These are phyloP conservation scores for Ichthyophthirius multifiliis DNA, from an alignment of 169 alveolate genomes.

Conservation along the genomic window DNA sequence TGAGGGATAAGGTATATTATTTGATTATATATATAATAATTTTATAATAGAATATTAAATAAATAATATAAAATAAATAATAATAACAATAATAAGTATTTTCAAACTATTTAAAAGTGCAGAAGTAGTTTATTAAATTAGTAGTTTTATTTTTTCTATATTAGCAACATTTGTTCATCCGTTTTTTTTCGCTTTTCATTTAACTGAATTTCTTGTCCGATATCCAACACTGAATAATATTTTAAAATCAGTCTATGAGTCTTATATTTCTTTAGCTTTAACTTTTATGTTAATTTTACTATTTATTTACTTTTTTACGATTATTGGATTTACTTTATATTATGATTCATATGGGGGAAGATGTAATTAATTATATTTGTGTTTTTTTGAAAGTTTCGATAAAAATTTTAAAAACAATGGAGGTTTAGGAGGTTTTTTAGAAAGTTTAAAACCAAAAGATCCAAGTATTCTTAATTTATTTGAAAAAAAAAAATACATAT, in stretches of 20 bases:
- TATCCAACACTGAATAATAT: slow-evolving; percentile 64
- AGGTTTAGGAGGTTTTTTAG: slow-evolving; percentile 63
- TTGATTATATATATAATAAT: background rate
- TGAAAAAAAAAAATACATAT: too few relatives aligned
- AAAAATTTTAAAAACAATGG: slow-evolving; percentile 70
- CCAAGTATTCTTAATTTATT: too few relatives aligned
- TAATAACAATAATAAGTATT: background rate
- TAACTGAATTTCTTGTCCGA: slow-evolving; percentile 60
- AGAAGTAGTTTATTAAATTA: too few relatives aligned
- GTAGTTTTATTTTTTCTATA: too few relatives aligned
- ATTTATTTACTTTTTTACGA: slow-evolving; percentile 65
- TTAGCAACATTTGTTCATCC: slow-evolving; percentile 66
- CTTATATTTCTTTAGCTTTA: slow-evolving; percentile 43
- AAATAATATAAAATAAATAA: background rate
- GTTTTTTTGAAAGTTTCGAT: slow-evolving; percentile 59
- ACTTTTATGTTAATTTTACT: slow-evolving; percentile 61
- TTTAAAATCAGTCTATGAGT: slow-evolving; percentile 62
- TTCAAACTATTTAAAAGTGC: too few relatives aligned
- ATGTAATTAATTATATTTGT: slow-evolving; percentile 56
- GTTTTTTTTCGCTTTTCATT: slow-evolving; percentile 71
- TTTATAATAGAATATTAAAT: background rate
- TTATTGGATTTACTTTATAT: slow-evolving; percentile 56
- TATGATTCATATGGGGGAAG: slow-evolving; percentile 47
- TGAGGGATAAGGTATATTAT: background rate
- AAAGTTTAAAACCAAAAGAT: slow-evolving; percentile 50